A percentile compares a stretch with the other conserved stretches of the same genome.
phyloP scores from a whole-genome alignment of 768 basidiomycete species.

The Pisolithus marmoratus region DNA sequence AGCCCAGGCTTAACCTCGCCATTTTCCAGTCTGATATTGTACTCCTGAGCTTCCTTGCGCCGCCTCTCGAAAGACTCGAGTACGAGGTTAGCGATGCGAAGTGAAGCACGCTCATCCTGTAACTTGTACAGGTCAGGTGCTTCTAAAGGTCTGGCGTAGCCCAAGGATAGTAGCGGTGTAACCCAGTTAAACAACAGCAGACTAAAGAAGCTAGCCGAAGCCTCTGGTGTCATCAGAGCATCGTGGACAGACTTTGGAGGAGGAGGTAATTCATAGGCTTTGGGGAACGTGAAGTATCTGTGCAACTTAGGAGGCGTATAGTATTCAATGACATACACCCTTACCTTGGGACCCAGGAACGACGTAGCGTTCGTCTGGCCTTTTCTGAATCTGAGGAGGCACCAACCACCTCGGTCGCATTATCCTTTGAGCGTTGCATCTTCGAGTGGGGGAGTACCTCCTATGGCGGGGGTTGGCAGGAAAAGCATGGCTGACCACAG shows the following conservation, averaged over 20 bases:
- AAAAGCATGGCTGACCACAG: too few species aligned
- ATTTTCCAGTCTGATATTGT: conserved; percentile 61
- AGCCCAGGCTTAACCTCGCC: conserved; percentile 58
- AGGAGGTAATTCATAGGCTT: conserved; percentile 25
- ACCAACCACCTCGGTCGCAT: not conserved
- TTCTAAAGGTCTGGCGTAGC: conserved; percentile 77
- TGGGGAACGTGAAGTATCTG: conserved; percentile 6
- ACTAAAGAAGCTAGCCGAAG: conserved; percentile 52
- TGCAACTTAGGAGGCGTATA: conserved; percentile 1
- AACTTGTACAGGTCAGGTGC: conserved; percentile 78
- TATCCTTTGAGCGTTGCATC: not conserved
- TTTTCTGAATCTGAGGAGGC: not conserved
- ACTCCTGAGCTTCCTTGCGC: conserved; percentile 50
- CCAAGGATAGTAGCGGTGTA: conserved; percentile 61
- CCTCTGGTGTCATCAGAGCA: conserved; percentile 59
- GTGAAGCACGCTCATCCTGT: conserved; percentile 54
- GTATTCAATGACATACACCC: not conserved
- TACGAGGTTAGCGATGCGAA: conserved; percentile 56
- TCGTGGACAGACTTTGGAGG: conserved; percentile 54
- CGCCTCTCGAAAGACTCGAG: conserved; percentile 59
- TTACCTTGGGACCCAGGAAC: not conserved
- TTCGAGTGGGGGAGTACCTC: not conserved
- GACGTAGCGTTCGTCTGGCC: not conserved
- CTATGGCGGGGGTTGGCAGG: too few species aligned
- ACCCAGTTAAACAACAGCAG: conserved; percentile 73